phyloP scores from a whole-genome alignment of 495 filamentous ascomycete genomes.

The Penicillium chermesinum region DNA sequence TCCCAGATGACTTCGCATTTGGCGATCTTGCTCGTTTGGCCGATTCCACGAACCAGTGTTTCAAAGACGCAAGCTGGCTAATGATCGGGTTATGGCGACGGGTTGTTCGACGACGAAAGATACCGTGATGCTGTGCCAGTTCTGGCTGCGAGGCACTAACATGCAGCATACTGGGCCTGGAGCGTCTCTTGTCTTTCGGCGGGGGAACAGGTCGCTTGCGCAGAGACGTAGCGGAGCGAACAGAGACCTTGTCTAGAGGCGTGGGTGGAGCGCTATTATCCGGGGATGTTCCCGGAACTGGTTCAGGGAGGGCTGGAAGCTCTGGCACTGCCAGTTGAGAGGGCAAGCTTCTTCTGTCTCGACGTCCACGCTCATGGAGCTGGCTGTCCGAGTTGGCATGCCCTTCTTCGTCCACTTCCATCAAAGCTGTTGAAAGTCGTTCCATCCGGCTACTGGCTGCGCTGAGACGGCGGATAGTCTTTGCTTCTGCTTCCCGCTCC shows the following conservation, averaged over 20 bases:
- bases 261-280: conserved; percentile 46
- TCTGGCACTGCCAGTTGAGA: conserved; percentile 55
- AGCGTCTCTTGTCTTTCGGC: conserved; percentile 74
- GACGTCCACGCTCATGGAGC: conserved; percentile 43
- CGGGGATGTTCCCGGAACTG: conserved; percentile 31
- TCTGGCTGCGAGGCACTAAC: conserved; percentile 70
- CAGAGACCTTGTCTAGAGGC: conserved; percentile 73
- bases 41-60: conserved; percentile 79
- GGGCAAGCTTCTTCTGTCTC: conserved; percentile 53
- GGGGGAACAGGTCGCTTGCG: conserved; percentile 70
- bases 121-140: conserved; percentile 50
- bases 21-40: conserved; percentile 71
- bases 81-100: conserved; percentile 66
- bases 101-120: conserved; percentile 47
- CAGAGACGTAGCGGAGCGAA: conserved; percentile 65
- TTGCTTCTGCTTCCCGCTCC: conserved; percentile 76
- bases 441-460: conserved; percentile 81
- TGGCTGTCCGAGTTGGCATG: conserved; percentile 27
- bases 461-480: conserved; percentile 74
- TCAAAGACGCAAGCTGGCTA: conserved; percentile 76
- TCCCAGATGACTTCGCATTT: conserved; percentile 29
- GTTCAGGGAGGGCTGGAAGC: conserved; percentile 68
- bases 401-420: conserved; percentile 71
- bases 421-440: conserved; percentile 64
- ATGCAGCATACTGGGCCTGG: conserved; percentile 73